Evolutionary conservation across 306 rosid genomes (phyloP).

Genomic region (Ammopiptanthus mongolicus): DNA sequence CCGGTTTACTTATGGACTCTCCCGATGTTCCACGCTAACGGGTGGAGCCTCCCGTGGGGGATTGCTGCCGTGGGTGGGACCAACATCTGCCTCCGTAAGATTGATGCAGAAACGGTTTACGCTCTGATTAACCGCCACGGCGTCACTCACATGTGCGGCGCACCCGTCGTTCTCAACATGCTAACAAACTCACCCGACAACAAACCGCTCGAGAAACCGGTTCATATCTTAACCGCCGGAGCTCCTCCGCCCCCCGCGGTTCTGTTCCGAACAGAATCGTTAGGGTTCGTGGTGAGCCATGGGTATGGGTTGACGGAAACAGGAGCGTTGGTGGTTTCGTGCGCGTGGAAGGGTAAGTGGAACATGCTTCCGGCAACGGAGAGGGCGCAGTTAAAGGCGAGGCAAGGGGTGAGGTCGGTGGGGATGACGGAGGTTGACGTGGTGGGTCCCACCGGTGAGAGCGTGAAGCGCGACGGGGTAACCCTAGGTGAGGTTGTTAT

Average conservation of each 20-base stretch:
- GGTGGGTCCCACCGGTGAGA: slow-evolving; percentile 27
- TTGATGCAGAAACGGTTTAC: slow-evolving; percentile 31
- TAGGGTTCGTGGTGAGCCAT: slow-evolving; percentile 55
- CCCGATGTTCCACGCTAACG: slow-evolving; percentile 71
- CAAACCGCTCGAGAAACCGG: slow-evolving; percentile 27
- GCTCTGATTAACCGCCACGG: slow-evolving; percentile 32
- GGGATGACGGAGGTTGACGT: slow-evolving; percentile 48
- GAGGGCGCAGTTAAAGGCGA: slow-evolving; percentile 57
- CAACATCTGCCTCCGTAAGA: slow-evolving; percentile 51
- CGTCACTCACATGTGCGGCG: slow-evolving; percentile 75
- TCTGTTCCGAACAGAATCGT: slow-evolving; percentile 40
- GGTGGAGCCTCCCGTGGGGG: slow-evolving; percentile 70
- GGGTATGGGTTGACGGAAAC: slow-evolving; percentile 70
- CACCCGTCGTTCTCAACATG: slow-evolving; percentile 72
- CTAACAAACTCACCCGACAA: slow-evolving; percentile 34
- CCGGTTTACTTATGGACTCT: slow-evolving; percentile 57
- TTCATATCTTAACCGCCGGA: slow-evolving; percentile 59
- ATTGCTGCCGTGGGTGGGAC: slow-evolving; percentile 68
- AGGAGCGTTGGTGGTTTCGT: slow-evolving; percentile 37
- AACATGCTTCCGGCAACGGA: slow-evolving; percentile 51
- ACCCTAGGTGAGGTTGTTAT: slow-evolving; percentile 53
- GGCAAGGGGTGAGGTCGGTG: slow-evolving; percentile 61
- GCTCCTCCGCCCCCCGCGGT: slow-evolving; percentile 61
- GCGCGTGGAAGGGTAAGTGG: slow-evolving; percentile 70
- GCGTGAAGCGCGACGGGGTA: slow-evolving; percentile 47